Percentiles rank a stretch among this genome's conserved stretches.
phyloP scores from a whole-genome alignment of 306 rosid species.

The Prunus persica region Prunus_persica_NCBIv2 NC_034009.1:6404001-6404500 shows the following conservation, averaged over 20 bases:
- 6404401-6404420: constrained; percentile 65
- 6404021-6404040: constrained; percentile 38
- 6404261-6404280: constrained; percentile 65
- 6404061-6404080: constrained; percentile 48
- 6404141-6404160: constrained; percentile 39
- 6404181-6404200: neutral
- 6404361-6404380: constrained; percentile 67
- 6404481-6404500: neutral
- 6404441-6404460: constrained; percentile 23
- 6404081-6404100: constrained; percentile 48
- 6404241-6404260: constrained; percentile 72
- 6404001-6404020: constrained; percentile 47
- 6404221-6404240: constrained; percentile 66
- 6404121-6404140: constrained; percentile 28
- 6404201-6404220: constrained; percentile 55
- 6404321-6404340: constrained; percentile 24
- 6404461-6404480: constrained; percentile 27
- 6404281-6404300: constrained; percentile 60
- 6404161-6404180: constrained; percentile 20
- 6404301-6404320: constrained; percentile 27
- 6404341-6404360: constrained; percentile 36
- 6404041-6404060: constrained; percentile 43
- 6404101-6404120: constrained; percentile 31
- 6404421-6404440: constrained; percentile 55
- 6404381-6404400: constrained; percentile 77